Base-by-base conservation (phyloP, 495 filamentous ascomycete genomes). In the Penicillium fimorum region DNA sequence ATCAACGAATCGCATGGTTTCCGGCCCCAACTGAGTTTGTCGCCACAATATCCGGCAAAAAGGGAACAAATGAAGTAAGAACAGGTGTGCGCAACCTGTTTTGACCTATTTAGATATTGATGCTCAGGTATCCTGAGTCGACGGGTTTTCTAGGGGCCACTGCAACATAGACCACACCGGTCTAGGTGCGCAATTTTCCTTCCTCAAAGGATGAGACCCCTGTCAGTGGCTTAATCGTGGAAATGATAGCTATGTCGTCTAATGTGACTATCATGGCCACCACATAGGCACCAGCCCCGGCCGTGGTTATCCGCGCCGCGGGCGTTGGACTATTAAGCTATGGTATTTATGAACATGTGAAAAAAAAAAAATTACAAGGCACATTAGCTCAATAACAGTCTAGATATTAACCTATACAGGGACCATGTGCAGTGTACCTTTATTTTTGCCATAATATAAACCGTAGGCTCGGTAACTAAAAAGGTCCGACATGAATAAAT, bases 141-240 rank as follows among this genome's bases (percentile, higher is more conserved):
- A 13, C 52, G 15, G 27, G 4, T 24, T 12, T 47, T 24, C 15
- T 17, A 33, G 4, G 38, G n/a, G 13, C 32, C 27, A 47, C 9
- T 35, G 25, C 47, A 27, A 27, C 25, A 0, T 5, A 27, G 25
- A 13, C 22, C 27, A 52, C 22, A 22, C 9, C 27, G 38, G 35
- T 41, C 35, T 45, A 37, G 40, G 30, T 42, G 35, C 40, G 22
- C 32, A 13, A 42, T 48, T 24, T 24, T 10, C 5, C 54, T 27
- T 27, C 25, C 35, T n/a, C 2, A 18, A 44, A 57, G 33, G 48
- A 50, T 38, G 42, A 49, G 18, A 15, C 37, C 55, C 47, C 52
- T 47, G 47, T 49, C 38, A 12, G 58, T 57, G 35, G 43, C 43
- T 53, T 30, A 50, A 38, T 41, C 17, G 17, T 48, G 47, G 41